Base-by-base conservation (phyloP, 2,329 filamentous ascomycete genomes). In the Penicillium paneum region DNA sequence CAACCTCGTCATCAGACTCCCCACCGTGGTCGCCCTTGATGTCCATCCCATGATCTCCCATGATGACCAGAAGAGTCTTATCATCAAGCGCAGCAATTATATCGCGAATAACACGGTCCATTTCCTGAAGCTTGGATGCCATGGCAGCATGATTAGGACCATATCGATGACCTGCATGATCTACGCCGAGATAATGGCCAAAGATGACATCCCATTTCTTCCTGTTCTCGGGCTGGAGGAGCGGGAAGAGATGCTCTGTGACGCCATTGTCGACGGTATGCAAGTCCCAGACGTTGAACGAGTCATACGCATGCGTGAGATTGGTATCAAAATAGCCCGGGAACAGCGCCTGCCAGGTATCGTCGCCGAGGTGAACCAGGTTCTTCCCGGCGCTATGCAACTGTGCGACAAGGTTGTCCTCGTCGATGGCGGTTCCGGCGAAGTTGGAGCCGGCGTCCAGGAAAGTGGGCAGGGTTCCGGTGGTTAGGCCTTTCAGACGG, bases 1-100 rank as follows among this genome's bases (percentile, higher is more conserved):
- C 86, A 7, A 99, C 84, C 71, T 99, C 94, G 60, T 97, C 91
- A 63, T 97, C 90, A 31, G 93, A 97, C 77, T 99, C 94, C 51
- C 94, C 94, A n/a, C 94, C 94, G 68, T 99, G 94, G 63, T 99
- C 94, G 17, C 94, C 94, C 76, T 99, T 97, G 57, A 83, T 79
- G 72, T 99, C 94, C 94, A 99, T 99, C 11, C 94, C 94, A 69
- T 99, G 94, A 70, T 99, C 94, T n/a, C 94, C 94, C 91, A 99
- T 96, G 13, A 99, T 89, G 19, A 99, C 85, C 34, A 99, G 78
- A 21, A 99, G 78, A 0, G 94, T 99, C 52, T 90, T 78, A 49
- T 97, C 88, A 64, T 96, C 93, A 17, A 99, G 78, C 3, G 78
- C 78, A 0, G 82, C 78, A 3, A 89, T 85, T 50, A 97, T 79